phyloP scores from a whole-genome alignment of 331 rosid species.

The Malus hybrid region DNA sequence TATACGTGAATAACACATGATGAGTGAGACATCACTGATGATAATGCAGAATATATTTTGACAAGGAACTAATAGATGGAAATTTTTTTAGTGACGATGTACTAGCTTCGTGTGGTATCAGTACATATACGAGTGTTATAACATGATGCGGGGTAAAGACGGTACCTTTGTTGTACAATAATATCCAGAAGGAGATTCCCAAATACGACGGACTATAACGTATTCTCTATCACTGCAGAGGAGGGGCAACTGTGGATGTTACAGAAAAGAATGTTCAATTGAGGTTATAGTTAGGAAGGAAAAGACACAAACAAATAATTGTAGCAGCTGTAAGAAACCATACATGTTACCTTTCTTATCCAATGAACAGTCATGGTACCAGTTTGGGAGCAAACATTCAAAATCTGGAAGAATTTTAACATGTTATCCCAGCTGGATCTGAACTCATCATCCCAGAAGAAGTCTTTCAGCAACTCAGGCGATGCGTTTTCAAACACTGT shows the following conservation, averaged over 20 bases:
- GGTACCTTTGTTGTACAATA: constrained; percentile 8
- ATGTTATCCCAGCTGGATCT: background rate
- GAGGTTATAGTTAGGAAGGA: too few species aligned
- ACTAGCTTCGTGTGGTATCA: too few species aligned
- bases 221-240: constrained; percentile 5
- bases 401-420: background rate
- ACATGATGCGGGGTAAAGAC: background rate
- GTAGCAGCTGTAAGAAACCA: background rate
- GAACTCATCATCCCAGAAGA: background rate
- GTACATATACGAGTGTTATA: too few species aligned
- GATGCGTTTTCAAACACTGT: background rate
- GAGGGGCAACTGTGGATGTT: background rate
- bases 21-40: too few species aligned
- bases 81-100: too few species aligned
- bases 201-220: background rate
- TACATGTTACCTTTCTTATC: too few species aligned
- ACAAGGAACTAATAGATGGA: too few species aligned
- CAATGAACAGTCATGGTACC: background rate
- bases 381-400: background rate
- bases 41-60: too few species aligned
- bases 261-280: too few species aligned
- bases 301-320: background rate
- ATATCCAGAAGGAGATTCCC: background rate
- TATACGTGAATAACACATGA: too few species aligned
- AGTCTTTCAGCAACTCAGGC: background rate